Evolutionary conservation across 768 basidiomycete species (phyloP).

Genomic region (Pleurotus salmoneostramineus): DNA sequence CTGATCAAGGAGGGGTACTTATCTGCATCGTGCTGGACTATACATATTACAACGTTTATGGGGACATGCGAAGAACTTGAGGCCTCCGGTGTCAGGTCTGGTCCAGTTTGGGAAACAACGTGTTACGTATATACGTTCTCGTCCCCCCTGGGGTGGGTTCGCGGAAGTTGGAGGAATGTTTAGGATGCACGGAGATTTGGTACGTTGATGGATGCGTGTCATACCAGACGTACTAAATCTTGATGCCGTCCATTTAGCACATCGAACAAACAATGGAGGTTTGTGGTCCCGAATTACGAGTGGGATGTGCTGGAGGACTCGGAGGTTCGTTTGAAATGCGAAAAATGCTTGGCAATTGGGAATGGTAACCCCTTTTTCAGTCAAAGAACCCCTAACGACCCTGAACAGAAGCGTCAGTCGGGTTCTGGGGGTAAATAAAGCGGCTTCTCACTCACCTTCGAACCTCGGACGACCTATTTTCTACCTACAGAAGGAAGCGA

Average conservation of each 20-base stretch:
- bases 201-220: neutral
- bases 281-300: neutral
- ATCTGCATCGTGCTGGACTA: conserved; percentile 2
- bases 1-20: conserved; percentile 2
- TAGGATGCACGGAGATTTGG: conserved; percentile 1
- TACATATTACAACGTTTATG: conserved; percentile 6
- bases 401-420: too few relatives aligned
- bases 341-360: too few relatives aligned
- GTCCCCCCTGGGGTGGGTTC: neutral
- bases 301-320: too few relatives aligned
- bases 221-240: neutral
- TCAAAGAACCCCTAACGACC: too few relatives aligned
- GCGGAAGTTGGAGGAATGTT: conserved; percentile 2
- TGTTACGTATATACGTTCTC: neutral
- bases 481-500: too few relatives aligned
- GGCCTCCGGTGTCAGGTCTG: conserved; percentile 6
- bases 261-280: neutral
- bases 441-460: too few relatives aligned
- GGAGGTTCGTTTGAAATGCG: too few relatives aligned
- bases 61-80: conserved; percentile 8
- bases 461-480: too few relatives aligned
- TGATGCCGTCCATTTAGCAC: neutral
- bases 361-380: too few relatives aligned
- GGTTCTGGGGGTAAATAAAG: too few relatives aligned
- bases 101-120: conserved; percentile 6